phyloP scores from a whole-genome alignment of 345 rosid genomes.

The Eucalyptus regnans region DNA sequence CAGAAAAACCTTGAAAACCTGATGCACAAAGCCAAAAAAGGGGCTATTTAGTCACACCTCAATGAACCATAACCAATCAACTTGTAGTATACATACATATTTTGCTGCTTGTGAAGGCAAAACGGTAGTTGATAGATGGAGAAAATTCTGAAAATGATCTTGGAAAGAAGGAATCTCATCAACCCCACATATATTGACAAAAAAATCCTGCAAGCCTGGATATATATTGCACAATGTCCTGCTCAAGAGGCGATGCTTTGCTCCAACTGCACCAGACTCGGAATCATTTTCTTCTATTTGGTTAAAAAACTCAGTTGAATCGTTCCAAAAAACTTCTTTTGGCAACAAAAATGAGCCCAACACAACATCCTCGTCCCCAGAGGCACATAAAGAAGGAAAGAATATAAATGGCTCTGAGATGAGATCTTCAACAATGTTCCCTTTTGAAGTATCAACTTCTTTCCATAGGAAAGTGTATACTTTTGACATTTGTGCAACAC shows the following conservation, averaged over 20 bases:
- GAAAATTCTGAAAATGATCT: conserved; percentile 50
- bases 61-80: neutral
- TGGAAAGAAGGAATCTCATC: conserved; percentile 48
- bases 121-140: conserved; percentile 39
- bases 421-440: conserved; percentile 35
- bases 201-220: conserved; percentile 75
- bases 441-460: conserved; percentile 38
- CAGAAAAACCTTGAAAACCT: conserved; percentile 70
- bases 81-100: conserved; percentile 34
- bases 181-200: conserved; percentile 69
- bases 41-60: conserved; percentile 1
- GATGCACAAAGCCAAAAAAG: conserved; percentile 3
- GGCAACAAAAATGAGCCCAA: conserved; percentile 49
- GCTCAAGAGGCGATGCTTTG: conserved; percentile 13
- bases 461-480: conserved; percentile 65
- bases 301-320: conserved; percentile 49
- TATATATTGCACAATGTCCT: conserved; percentile 59
- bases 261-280: conserved; percentile 13
- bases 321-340: conserved; percentile 63
- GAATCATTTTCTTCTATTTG: conserved; percentile 30
- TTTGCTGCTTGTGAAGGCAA: conserved; percentile 62
- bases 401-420: conserved; percentile 46
- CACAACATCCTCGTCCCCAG: conserved; percentile 30
- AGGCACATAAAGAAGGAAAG: conserved; percentile 39
- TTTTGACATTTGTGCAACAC: conserved; percentile 64